phyloP scores from a whole-genome alignment of 768 basidiomycete species.

The Candolleomyces aberdarensis region DNA sequence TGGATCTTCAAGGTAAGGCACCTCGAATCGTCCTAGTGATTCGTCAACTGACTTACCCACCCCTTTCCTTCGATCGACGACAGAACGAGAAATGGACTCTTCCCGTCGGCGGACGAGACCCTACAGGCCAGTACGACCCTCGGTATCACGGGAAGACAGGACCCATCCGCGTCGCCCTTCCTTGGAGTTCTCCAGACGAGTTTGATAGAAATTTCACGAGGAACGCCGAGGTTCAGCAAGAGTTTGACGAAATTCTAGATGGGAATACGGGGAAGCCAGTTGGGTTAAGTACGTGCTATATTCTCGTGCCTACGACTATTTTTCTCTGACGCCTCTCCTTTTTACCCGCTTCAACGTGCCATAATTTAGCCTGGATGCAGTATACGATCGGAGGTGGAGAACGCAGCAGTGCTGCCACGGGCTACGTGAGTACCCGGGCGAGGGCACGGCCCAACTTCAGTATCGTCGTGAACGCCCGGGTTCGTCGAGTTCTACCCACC shows the following conservation, averaged over 20 bases:
- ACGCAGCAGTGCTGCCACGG: conserved; percentile 25
- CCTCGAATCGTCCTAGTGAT: not conserved
- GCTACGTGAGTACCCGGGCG: conserved; percentile 24
- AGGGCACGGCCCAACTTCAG: conserved; percentile 14
- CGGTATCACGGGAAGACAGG: conserved; percentile 31
- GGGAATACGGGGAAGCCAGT: conserved; percentile 28
- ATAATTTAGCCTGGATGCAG: conserved; percentile 21
- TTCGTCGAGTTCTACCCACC: conserved; percentile 13
- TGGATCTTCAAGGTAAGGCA: conserved; percentile 16
- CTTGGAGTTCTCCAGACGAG: conserved; percentile 22
- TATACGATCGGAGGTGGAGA: conserved; percentile 23
- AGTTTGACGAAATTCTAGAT: conserved; percentile 23
- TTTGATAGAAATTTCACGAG: conserved; percentile 28
- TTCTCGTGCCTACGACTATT: too few species aligned
- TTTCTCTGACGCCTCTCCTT: too few species aligned
- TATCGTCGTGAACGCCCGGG: conserved; percentile 14
- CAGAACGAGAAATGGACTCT: conserved; percentile 34
- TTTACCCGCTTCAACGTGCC: too few species aligned
- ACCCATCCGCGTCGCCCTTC: conserved; percentile 26
- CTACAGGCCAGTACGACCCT: conserved; percentile 32
- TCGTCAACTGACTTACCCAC: not conserved
- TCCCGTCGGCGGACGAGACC: conserved; percentile 36
- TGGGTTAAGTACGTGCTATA: conserved; percentile 12
- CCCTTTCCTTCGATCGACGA: not conserved
- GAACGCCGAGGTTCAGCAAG: conserved; percentile 21